Evolutionary conservation across 2,329 filamentous ascomycete genomes (phyloP).

Genomic region (Phialemoniopsis sp.): DNA sequence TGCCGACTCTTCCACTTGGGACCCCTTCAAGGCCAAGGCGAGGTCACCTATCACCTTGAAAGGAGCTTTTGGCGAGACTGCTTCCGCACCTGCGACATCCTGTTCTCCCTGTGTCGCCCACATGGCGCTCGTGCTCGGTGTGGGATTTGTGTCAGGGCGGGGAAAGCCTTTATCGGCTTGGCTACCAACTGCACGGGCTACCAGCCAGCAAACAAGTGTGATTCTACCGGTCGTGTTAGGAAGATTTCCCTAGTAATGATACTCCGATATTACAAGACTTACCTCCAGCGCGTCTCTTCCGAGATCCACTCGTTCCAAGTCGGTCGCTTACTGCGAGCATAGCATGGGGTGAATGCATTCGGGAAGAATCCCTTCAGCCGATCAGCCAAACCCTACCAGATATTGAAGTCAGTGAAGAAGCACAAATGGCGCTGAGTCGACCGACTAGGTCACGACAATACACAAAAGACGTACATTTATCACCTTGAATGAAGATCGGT

Average conservation of each 20-base stretch:
- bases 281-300: constrained; percentile 21
- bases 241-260: not conserved
- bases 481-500: constrained; percentile 4
- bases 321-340: constrained; percentile 9
- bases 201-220: constrained; percentile 6
- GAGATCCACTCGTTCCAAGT: constrained; percentile 25
- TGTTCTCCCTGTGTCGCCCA: constrained; percentile 9
- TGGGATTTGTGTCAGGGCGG: constrained; percentile 1
- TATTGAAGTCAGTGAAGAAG: no score
- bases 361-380: not conserved
- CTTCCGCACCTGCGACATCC: not conserved
- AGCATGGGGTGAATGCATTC: constrained; percentile 6
- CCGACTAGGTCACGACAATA: no score
- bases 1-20: not conserved
- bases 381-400: constrained; percentile 1
- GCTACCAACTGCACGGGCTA: constrained; percentile 3
- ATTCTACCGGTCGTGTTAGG: constrained; percentile 1
- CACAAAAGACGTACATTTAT: constrained; percentile 3
- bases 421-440: no score
- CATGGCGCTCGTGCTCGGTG: constrained; percentile 5
- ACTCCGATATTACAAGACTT: not conserved
- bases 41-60: constrained; percentile 4
- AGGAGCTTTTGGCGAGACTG: not conserved
- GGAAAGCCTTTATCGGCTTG: constrained; percentile 1
- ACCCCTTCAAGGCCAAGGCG: not conserved